Percentiles rank a stretch among this genome's conserved stretches.
phyloP scores from a whole-genome alignment of 768 basidiomycete genomes.

The Crucibulum laeve region DNA sequence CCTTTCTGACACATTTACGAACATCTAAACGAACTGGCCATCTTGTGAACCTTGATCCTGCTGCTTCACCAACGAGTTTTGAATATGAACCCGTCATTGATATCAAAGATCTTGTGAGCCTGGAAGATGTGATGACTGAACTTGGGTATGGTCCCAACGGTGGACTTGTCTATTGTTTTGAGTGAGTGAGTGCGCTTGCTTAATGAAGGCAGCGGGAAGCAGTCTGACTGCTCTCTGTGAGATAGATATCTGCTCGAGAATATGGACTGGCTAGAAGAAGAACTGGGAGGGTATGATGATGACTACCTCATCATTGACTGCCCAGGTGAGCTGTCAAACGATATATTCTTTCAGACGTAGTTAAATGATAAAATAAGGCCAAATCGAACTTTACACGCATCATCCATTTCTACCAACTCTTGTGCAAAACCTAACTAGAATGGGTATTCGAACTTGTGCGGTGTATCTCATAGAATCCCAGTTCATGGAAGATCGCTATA shows the following conservation, averaged over 20 bases:
- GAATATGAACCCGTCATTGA: constrained; percentile 92
- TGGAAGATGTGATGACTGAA: constrained; percentile 96
- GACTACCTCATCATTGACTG: constrained; percentile 95
- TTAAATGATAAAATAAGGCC: constrained; percentile 45
- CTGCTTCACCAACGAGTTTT: constrained; percentile 80
- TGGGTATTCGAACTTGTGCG: constrained; percentile 85
- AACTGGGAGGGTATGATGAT: constrained; percentile 90
- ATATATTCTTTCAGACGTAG: background rate
- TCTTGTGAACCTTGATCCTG: constrained; percentile 96
- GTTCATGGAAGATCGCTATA: constrained; percentile 99
- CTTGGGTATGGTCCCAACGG: constrained; percentile 96
- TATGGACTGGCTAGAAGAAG: constrained; percentile 98
- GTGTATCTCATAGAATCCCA: constrained; percentile 95
- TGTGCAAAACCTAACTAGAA: constrained; percentile 65
- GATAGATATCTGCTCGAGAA: constrained; percentile 91
- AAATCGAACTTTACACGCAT: constrained; percentile 98
- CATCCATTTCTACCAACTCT: constrained; percentile 94
- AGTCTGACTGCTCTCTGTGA: background rate
- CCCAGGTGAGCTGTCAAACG: constrained; percentile 54
- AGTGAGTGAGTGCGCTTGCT: constrained; percentile 70
- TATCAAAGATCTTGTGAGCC: constrained; percentile 86
- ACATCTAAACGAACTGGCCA: constrained; percentile 81
- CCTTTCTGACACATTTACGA: constrained; percentile 86
- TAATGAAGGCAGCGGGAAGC: background rate
- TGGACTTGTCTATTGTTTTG: constrained; percentile 96